phyloP scores from a whole-genome alignment of 306 rosid genomes.

The Luffa aegyptiaca region DNA sequence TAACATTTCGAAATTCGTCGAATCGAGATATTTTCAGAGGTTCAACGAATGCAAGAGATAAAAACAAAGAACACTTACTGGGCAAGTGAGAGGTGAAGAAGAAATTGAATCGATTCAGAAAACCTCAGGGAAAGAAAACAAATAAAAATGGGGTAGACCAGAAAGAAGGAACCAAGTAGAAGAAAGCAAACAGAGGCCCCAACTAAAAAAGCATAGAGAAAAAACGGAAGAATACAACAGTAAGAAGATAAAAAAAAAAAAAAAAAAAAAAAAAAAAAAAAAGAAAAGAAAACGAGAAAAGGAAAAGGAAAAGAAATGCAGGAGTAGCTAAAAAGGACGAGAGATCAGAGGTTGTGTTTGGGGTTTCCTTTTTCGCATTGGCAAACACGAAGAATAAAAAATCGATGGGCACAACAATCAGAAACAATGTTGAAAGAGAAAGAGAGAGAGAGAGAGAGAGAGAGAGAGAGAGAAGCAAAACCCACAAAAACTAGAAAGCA shows the following conservation, averaged over 20 bases:
- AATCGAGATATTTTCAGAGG: background rate
- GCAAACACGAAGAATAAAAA: conserved; percentile 22
- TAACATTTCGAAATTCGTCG: background rate
- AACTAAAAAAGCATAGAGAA: background rate
- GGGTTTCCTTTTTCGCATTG: conserved; percentile 5
- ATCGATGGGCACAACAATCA: conserved; percentile 22
- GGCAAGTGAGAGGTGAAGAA: background rate
- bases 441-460: background rate
- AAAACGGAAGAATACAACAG: conserved; percentile 7
- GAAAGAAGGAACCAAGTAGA: background rate
- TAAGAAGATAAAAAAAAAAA: background rate
- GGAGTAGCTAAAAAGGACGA: background rate
- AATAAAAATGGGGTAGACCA: background rate
- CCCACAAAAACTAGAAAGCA: conserved; percentile 7
- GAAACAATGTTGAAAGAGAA: conserved; percentile 13
- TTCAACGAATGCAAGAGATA: background rate
- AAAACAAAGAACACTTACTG: background rate
- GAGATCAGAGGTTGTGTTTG: background rate
- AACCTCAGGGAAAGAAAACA: background rate
- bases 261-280: background rate
- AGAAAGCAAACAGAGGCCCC: background rate
- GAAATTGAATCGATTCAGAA: background rate
- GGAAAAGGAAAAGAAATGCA: background rate
- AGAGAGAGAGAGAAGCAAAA: background rate
- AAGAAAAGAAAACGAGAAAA: too few relatives aligned